Percentiles rank a stretch among this genome's conserved stretches.
phyloP scores from a whole-genome alignment of 768 basidiomycete species.

The Fomitopsis serialis region DNA sequence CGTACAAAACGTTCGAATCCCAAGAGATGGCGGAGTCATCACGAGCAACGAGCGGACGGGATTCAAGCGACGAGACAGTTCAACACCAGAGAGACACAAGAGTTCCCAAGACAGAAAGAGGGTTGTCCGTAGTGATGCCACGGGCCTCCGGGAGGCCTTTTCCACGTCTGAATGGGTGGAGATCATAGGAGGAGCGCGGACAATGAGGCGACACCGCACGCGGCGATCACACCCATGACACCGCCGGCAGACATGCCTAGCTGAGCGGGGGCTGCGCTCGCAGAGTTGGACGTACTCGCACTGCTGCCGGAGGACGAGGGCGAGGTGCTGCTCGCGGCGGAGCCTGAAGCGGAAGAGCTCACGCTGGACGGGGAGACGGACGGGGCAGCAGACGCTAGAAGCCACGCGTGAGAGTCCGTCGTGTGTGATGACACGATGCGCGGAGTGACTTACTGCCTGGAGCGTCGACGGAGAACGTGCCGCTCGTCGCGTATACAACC shows the following conservation, averaged over 20 bases:
- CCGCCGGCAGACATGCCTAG: slow-evolving; percentile 5
- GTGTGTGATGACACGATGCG: background rate
- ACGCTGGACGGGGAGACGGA: slow-evolving; percentile 1
- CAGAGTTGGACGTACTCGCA: slow-evolving; percentile 4
- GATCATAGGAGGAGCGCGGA: slow-evolving; percentile 15
- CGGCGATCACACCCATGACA: slow-evolving; percentile 15
- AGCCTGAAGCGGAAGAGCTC: slow-evolving; percentile 10
- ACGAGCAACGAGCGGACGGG: background rate
- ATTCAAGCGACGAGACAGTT: background rate
- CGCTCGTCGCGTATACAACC: slow-evolving; percentile 27
- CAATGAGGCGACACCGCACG: slow-evolving; percentile 18
- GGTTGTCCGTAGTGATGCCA: too few species aligned
- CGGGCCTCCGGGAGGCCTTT: too few species aligned
- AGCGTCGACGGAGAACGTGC: slow-evolving; percentile 30
- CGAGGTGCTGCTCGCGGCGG: slow-evolving; percentile 10
- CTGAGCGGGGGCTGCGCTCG: slow-evolving; percentile 4
- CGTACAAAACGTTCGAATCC: background rate
- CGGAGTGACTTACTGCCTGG: slow-evolving; percentile 28
- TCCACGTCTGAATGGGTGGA: too few species aligned
- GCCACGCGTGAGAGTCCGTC: slow-evolving; percentile 9
- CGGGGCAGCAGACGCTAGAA: slow-evolving; percentile 17
- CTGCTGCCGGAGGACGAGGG: slow-evolving; percentile 6
- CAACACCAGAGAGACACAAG: background rate
- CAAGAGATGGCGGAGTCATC: background rate
- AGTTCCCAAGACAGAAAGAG: background rate